Conservation (phyloP, 257 asterid genomes). For the Przewalskia tangutica region DNA sequence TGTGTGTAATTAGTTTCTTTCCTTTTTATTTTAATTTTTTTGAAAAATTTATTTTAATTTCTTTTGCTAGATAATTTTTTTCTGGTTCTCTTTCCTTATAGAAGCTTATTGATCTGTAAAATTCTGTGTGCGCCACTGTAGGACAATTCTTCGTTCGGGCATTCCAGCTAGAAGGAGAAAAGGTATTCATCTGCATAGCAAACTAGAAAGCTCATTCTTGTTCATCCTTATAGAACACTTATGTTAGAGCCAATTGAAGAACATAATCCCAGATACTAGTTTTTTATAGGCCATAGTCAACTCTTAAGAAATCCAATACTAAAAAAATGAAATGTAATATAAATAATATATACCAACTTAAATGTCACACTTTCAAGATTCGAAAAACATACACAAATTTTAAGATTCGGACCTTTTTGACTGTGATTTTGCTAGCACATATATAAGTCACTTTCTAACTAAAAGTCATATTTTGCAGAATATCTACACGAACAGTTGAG, state of each 20-base stretch:
- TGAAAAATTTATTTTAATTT: too few species aligned
- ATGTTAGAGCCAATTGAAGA: background rate
- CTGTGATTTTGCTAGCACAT: constrained; percentile 9
- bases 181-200: background rate
- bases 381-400: background rate
- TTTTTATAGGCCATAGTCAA: background rate
- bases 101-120: background rate
- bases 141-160: background rate
- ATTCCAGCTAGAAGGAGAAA: too few species aligned
- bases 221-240: background rate
- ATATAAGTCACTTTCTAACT: constrained; percentile 6
- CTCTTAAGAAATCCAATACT: background rate
- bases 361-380: background rate
- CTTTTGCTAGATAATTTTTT: too few species aligned
- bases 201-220: background rate
- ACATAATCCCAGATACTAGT: background rate
- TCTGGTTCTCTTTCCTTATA: background rate
- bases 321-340: background rate
- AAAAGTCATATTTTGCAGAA: constrained; percentile 16
- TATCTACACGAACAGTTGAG: constrained; percentile 17
- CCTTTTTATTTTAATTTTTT: too few species aligned
- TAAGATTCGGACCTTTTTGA: constrained; percentile 10
- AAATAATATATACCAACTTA: background rate
- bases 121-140: background rate
- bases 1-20: too few species aligned